phyloP scores from a whole-genome alignment of 495 filamentous ascomycete genomes.

The Mytilinidion resinicola region DNA sequence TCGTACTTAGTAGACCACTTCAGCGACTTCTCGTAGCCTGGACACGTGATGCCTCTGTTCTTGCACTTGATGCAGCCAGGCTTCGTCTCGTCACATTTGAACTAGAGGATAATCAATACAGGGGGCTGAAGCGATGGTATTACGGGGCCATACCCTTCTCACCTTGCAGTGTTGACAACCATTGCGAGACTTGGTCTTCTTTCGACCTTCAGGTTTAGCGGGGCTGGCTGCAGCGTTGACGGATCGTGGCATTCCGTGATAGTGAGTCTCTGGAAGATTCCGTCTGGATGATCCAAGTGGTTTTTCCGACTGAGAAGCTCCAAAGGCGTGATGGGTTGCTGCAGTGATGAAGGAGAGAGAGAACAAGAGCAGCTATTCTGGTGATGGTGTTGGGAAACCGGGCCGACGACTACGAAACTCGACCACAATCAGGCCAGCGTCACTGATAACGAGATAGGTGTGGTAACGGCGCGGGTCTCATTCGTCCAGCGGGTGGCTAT shows the following conservation, averaged over 20 bases:
- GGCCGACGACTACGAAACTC: too few relatives aligned
- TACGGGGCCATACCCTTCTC: slow-evolving; percentile 14
- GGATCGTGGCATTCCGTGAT: not conserved
- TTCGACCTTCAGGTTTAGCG: slow-evolving; percentile 1
- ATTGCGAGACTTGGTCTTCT: slow-evolving; percentile 25
- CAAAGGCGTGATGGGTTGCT: too few relatives aligned
- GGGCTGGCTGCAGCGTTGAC: not conserved
- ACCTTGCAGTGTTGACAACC: slow-evolving; percentile 24
- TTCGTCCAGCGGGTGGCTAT: too few relatives aligned
- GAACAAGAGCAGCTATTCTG: too few relatives aligned
- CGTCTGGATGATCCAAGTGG: too few relatives aligned
- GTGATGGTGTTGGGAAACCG: too few relatives aligned
- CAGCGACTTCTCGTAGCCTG: slow-evolving; percentile 48
- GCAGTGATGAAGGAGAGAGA: too few relatives aligned
- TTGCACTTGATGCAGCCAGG: slow-evolving; percentile 48
- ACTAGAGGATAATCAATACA: slow-evolving; percentile 31
- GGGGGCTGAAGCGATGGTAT: not conserved
- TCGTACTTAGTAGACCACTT: slow-evolving; percentile 53
- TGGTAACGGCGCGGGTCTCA: too few relatives aligned
- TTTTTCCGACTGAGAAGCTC: too few relatives aligned
- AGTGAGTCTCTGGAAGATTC: too few relatives aligned
- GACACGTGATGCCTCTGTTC: slow-evolving; percentile 45
- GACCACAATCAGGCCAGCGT: too few relatives aligned
- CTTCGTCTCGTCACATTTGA: slow-evolving; percentile 53
- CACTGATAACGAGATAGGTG: too few relatives aligned